Evolutionary conservation across 805 yeast species (phyloP), one percentile per base, ranked within the genome.

Genomic region (Metschnikowia vanudenii): DNA sequence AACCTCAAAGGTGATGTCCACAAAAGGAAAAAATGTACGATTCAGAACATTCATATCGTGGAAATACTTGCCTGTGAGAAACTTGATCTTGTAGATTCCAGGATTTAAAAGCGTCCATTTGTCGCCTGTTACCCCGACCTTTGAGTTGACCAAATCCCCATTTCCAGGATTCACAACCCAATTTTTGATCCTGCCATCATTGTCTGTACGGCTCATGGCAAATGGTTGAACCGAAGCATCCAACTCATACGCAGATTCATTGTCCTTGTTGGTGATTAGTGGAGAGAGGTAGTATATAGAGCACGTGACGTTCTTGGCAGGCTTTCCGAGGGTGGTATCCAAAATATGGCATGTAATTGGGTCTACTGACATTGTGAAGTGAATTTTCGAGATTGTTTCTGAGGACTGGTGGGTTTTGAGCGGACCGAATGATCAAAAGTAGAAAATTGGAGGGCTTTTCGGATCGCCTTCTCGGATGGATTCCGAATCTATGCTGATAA

Each of bases 281-380:
- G 62, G 57, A 1, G 74, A 55, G 3, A 76, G 46, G 43, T 64
- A 65, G 59, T 71, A 79, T 31, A 85, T 67, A 24, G 82, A 82
- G 60, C 94, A 88, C 2, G 74, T 67, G n/a, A 91, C 91, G n/a
- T 74, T 75, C 0, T 68, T 61, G 1, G 96, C 97, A 1, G 98
- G 98, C 49, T 72, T 76, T 1, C 98, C 98, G 7, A 74, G 66
- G 9, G 86, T 82, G 6, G 97, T 90, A 59, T 91, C 96, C 18
- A 91, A 73, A 9, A 91, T 79, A 63, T 91, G 98, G 68, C 97
- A 91, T 2, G 97, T 90, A 33, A 90, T 79, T 37, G 92, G 92
- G 28, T 64, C 68, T 29, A 63, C 68, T 16, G 67, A 57, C 66
- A 64, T 54, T 37, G 20, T 17, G 10, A 18, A 24, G 16, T 4